Evolutionary conservation across 192 early-diverging fungal species (phyloP).

Genomic region (Linnemannia schmuckeri): DNA sequence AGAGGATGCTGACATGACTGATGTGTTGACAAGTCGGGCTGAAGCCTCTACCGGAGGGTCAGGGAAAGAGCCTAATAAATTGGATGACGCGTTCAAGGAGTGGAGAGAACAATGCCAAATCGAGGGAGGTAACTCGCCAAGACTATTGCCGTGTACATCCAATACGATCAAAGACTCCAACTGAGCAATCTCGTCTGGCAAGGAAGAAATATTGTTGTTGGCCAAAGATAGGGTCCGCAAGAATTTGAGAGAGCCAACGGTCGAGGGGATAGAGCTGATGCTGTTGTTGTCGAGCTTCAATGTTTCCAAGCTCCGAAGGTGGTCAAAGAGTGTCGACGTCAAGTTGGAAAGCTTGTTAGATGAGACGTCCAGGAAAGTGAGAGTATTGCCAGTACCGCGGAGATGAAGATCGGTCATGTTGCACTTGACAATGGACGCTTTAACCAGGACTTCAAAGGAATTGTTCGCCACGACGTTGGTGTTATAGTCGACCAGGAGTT

Average conservation of each 20-base stretch:
- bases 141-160: slow-evolving; percentile 84
- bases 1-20: slow-evolving; percentile 9
- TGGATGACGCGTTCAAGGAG: slow-evolving; percentile 84
- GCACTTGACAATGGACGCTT: slow-evolving; percentile 77
- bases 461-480: slow-evolving; percentile 73
- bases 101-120: slow-evolving; percentile 83
- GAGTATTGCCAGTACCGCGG: slow-evolving; percentile 50
- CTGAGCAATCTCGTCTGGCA: slow-evolving; percentile 79
- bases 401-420: slow-evolving; percentile 79
- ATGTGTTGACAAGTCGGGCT: background rate
- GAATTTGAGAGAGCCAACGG: slow-evolving; percentile 68
- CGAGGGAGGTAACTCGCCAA: slow-evolving; percentile 78
- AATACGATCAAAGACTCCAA: slow-evolving; percentile 72
- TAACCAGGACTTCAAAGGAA: slow-evolving; percentile 67
- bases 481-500: slow-evolving; percentile 82
- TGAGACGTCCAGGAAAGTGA: slow-evolving; percentile 71
- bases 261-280: slow-evolving; percentile 73
- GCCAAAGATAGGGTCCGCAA: slow-evolving; percentile 72
- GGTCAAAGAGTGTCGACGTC: slow-evolving; percentile 70
- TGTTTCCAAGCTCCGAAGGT: slow-evolving; percentile 68
- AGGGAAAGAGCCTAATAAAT: slow-evolving; percentile 85
- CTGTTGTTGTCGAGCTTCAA: slow-evolving; percentile 80
- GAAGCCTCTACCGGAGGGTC: slow-evolving; percentile 62
- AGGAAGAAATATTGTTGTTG: slow-evolving; percentile 75
- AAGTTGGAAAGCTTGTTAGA: slow-evolving; percentile 82